Evolutionary conservation across 208 protist species (phyloP).

Genomic region (Acanthamoeba triangularis): DNA sequence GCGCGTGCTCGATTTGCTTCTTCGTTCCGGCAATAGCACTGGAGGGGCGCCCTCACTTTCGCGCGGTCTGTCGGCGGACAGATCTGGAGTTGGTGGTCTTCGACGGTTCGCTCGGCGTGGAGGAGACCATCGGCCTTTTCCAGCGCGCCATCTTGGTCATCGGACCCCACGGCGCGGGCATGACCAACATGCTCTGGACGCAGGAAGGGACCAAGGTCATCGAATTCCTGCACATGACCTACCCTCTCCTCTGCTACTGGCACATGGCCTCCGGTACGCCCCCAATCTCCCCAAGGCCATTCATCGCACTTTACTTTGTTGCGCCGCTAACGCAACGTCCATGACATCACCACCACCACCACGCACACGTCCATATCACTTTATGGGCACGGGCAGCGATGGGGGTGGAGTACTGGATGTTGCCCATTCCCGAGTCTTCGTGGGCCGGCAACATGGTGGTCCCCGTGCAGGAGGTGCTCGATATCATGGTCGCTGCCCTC

Average conservation of each 20-base stretch:
- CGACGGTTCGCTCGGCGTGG: constrained; percentile 14
- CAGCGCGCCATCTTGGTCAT: background rate
- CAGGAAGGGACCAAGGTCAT: background rate
- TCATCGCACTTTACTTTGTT: too few species aligned
- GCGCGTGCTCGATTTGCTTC: background rate
- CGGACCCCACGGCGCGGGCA: background rate
- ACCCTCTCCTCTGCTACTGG: constrained; percentile 32
- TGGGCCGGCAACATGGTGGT: background rate
- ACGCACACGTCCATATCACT: too few species aligned
- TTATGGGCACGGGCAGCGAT: background rate
- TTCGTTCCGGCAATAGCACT: background rate
- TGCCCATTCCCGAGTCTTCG: background rate
- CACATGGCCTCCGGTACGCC: background rate
- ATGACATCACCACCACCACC: too few species aligned
- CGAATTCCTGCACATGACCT: constrained; percentile 20
- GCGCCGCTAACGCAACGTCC: too few species aligned
- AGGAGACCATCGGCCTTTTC: constrained; percentile 1
- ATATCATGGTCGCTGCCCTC: background rate
- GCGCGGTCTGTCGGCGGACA: background rate
- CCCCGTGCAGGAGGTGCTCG: background rate
- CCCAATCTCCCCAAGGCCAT: background rate
- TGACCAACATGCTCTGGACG: background rate
- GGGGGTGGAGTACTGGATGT: background rate
- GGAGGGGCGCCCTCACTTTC: background rate
- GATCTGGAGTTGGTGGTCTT: constrained; percentile 3